These are phyloP conservation scores for Chloridella minuta DNA, from an alignment of 352 stramenopile species.

Conservation along the genomic window DNA sequence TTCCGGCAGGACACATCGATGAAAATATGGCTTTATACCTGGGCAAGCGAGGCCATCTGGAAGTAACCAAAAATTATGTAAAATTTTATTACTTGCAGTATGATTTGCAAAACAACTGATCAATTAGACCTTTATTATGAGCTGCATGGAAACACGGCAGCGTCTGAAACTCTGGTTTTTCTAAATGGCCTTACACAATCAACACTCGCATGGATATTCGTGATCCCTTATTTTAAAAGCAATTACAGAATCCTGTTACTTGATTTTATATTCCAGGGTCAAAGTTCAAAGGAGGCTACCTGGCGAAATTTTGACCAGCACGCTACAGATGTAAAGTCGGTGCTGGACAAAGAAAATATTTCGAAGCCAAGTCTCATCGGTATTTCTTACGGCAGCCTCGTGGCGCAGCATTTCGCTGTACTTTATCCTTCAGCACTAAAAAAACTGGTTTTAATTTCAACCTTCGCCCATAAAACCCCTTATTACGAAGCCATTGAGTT, in stretches of 20 bases:
- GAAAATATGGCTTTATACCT: background rate
- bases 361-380: background rate
- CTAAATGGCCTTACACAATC: background rate
- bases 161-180: background rate
- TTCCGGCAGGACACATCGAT: background rate
- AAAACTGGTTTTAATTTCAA: background rate
- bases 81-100: background rate
- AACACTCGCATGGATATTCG: background rate
- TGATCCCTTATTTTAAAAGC: background rate
- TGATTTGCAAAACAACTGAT: background rate
- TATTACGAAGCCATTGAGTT: conserved; percentile 2
- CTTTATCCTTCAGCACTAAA: background rate
- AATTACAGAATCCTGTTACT: background rate
- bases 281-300: background rate
- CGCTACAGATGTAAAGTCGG: background rate
- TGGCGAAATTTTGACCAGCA: background rate
- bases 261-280: background rate
- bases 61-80: background rate
- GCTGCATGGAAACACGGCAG: background rate
- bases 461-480: background rate
- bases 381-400: background rate
- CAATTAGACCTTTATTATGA: background rate
- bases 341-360: background rate
- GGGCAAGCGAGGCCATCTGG: background rate
- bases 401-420: background rate